Evolutionary conservation across 2,329 filamentous ascomycete genomes (phyloP), one percentile per base, ranked within the genome.

Genomic region (Knoxdaviesia capensis): DNA sequence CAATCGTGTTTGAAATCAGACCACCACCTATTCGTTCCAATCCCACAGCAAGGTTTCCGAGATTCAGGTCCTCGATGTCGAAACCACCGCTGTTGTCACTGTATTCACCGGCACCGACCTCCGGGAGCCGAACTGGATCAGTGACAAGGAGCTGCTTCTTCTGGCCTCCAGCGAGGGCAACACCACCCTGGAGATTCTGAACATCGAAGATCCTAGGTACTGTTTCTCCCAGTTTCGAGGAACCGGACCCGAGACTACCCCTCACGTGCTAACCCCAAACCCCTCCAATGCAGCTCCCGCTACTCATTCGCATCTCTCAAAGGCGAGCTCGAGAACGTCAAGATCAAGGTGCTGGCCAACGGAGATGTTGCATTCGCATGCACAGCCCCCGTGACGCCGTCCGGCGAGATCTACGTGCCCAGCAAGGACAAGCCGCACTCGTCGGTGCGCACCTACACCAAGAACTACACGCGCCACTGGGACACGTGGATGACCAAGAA

Each of bases 391-490:
- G 75, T 80, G 0, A 78, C 73, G 4, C 69, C 78, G 3, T 66
- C 76, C 38, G 87, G 84, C 5, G 62, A 72, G 1, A 66, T 90
- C 30, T 77, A 77, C 59, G 81, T 81, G 53, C 64, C 73, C 8
- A 65, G 75, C 34, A 64, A 67, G 9, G 74, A 71, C 34, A 61
- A 70, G 47, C 73, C 76, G 52, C 59, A 65, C 29, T 77, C 77
- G 20, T 71, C 73, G 4, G 84, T 74, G 31, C 77, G 71, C 50
- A 68, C 85, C 28, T 90, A 90, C 56, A 74, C 73, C 20, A 73
- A 70, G 39, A 70, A 87, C 30, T 90, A 83, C 52, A 80, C 83
- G 31, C 72, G 84, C 9, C 82, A 92, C 52, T 92, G 84, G 84
- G 83, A 92, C 54, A 58, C 68, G n/a, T 92, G 79, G 59, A 64